Base-by-base conservation (phyloP, 306 rosid genomes). In the Castanospermum australe region DNA sequence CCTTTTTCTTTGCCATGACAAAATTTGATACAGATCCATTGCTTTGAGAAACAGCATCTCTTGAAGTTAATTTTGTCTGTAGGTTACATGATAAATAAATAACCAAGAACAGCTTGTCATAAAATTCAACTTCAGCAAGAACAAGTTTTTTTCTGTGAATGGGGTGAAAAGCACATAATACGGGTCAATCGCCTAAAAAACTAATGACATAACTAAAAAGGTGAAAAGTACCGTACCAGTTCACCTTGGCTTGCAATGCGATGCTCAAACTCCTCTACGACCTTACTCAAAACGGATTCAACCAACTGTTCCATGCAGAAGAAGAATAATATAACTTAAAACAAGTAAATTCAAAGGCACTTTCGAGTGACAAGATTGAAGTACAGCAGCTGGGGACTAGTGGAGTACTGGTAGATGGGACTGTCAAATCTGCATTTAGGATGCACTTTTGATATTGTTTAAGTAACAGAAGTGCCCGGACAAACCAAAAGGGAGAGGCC, bases 181-280 rank as follows among this genome's bases (percentile, higher is more conserved):
- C 33, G 15, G n/a, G 13, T 8, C 75, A 32, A 32, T 61, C 14
- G 65, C 50, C 24, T 21, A 5, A 81, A 81, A 51, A 57, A 50
- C 62, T 32, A 52, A 33, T 2, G 32, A n/a, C 57, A 59, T 18
- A 48, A 21, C 74, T 61, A 28, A 52, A 52, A 35, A 48, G 59
- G 76, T 5, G 42, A 65, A 75, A 77, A 67, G 48, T 51, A 71
- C 41, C 73, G 9, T 84, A 94, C 98, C 93, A 41, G 84, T 72
- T 89, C 92, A 80, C 71, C 71, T 79, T 87, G 97, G 86, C 87
- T 79, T 5, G 89, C 77, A 71, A 89, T 79, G 41, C 98, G 92
- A 62, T 83, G 88, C 87, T 94, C 97, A 75, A 92, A 91, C 84
- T 94, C 93, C 90, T 92, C 97, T 77, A 87, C 90, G 14, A 94